Base-by-base conservation (phyloP, 345 rosid genomes). In the Eucalyptus tenuipes region DNA sequence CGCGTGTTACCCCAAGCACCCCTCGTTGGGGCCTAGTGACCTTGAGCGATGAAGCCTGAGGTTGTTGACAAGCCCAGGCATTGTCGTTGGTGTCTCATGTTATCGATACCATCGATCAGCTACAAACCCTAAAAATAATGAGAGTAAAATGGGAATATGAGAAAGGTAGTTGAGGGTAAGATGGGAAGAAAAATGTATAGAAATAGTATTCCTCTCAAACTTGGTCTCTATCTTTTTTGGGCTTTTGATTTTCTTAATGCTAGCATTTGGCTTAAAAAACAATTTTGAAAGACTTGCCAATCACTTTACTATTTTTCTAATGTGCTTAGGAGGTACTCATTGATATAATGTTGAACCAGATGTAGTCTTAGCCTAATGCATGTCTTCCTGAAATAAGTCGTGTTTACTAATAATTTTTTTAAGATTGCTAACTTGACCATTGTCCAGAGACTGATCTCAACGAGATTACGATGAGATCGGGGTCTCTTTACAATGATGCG, bases 271-370 rank as follows among this genome's bases (percentile, higher is more conserved):
- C 9, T 42, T 7, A 44, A 44, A 44, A 44, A 44, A 44, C 2
- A 44, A 44, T 44, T 52, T 20, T 20, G 10, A 52, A 52, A 52
- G 10, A 52, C 4, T 20, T 8, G 10, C 1, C 24, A 52, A 52
- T 18, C 57, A 18, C 57, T 52, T 52, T 1, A 52, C 0, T 18
- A 52, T 52, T 52, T 52, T 2, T 4, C 0, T 7, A 52, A 18
- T 0, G 2, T 0, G 1, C 20, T 52, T 18, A 3, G 0, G 10
- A 52, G 1, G 1, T 52, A 9, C 25, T 0, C 4, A 18, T 18
- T 1, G 2, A 7, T 52, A 1, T 7, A 52, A 52, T 0, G 57
- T 52, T 52, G 4, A 2, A 20, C 0, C 2, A 8, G 8, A 52
- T 20, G 2, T 4, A 3, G 0, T 52, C 24, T 52, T 52, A 52